A percentile compares a stretch with the other conserved stretches of the same genome.
phyloP scores from a whole-genome alignment of 1,284 basidiomycete species.

The Tilletia walkeri region DNA sequence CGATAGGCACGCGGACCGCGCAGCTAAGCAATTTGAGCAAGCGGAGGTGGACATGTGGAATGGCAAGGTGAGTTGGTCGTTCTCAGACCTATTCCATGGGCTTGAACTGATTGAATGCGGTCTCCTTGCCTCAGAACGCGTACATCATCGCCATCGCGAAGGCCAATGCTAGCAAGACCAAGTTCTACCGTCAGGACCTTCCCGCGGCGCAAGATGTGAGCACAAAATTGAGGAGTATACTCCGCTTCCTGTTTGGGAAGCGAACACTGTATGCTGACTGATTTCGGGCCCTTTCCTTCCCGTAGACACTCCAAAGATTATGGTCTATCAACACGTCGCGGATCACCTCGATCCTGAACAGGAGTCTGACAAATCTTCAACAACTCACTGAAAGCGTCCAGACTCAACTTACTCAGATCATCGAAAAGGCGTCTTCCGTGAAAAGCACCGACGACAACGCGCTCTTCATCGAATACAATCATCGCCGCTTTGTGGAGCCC shows the following conservation, averaged over 20 bases:
- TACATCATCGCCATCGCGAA: conserved; percentile 38
- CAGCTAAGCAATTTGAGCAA: conserved; percentile 30
- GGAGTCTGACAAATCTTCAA: conserved; percentile 18
- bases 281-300: not conserved
- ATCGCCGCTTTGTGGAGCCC: conserved; percentile 37
- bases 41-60: conserved; percentile 41
- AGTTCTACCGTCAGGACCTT: conserved; percentile 35
- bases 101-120: no score
- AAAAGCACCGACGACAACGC: conserved; percentile 28
- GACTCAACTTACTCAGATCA: not conserved
- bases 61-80: conserved; percentile 22
- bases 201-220: conserved; percentile 29
- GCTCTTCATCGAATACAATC: conserved; percentile 36
- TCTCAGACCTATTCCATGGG: no score
- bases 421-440: conserved; percentile 21
- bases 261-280: not conserved
- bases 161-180: conserved; percentile 33
- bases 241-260: no score
- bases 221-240: no score
- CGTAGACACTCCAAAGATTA: conserved; percentile 27
- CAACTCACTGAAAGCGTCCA: not conserved
- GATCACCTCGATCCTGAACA: conserved; percentile 22
- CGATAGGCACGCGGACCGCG: conserved; percentile 36
- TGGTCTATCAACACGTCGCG: conserved; percentile 34
- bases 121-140: conserved; percentile 22